phyloP scores from a whole-genome alignment of 345 rosid species.

The Populus alba region DNA sequence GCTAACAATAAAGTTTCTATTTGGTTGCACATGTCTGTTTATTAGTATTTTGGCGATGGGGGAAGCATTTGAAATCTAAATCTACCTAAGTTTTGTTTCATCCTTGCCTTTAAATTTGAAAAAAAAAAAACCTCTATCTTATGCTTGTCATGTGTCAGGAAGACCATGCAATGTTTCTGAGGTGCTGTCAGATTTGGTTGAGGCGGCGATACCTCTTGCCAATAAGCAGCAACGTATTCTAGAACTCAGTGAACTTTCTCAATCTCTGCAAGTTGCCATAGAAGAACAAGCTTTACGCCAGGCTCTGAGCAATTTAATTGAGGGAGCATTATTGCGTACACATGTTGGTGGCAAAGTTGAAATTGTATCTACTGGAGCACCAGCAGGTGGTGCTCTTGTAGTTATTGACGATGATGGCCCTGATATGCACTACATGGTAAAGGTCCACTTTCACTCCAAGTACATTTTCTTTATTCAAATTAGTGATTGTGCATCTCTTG shows the following conservation, averaged over 20 bases:
- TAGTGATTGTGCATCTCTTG: neutral
- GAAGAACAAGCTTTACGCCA: conserved; percentile 88
- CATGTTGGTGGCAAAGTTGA: conserved; percentile 74
- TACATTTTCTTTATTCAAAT: neutral
- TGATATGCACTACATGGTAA: conserved; percentile 94
- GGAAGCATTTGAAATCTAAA: too few species aligned
- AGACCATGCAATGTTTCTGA: conserved; percentile 84
- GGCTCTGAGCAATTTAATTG: conserved; percentile 89
- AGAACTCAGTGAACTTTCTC: conserved; percentile 52
- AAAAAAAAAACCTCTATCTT: conserved; percentile 20
- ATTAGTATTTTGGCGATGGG: too few species aligned
- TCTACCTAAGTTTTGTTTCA: neutral
- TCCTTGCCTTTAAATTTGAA: conserved; percentile 1
- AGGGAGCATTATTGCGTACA: conserved; percentile 91
- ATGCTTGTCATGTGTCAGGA: conserved; percentile 70
- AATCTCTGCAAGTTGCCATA: conserved; percentile 64
- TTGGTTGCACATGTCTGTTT: too few species aligned
- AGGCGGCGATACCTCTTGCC: conserved; percentile 77
- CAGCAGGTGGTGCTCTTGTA: conserved; percentile 77
- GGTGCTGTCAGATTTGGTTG: conserved; percentile 72
- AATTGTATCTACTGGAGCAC: conserved; percentile 66
- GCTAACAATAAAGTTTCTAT: too few species aligned
- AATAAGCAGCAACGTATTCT: conserved; percentile 67
- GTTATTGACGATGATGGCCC: conserved; percentile 91
- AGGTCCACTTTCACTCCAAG: neutral